Conservation (phyloP, 768 basidiomycete species). For the Rhodosporidiobolus odoratus region DNA sequence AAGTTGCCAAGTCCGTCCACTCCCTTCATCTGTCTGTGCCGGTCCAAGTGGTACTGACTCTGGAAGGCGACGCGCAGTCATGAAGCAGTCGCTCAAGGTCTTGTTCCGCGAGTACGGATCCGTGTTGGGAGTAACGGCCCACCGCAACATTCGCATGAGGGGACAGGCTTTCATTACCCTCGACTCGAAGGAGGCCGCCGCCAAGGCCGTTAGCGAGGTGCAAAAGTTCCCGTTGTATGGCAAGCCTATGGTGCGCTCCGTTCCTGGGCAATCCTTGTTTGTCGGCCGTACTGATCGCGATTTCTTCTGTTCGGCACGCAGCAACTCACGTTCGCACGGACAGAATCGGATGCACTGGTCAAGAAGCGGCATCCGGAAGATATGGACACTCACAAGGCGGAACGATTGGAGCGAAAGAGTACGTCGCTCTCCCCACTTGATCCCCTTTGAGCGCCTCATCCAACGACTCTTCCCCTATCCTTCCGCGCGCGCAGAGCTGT, state of each 20-base stretch:
- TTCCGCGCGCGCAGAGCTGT: constrained; percentile 55
- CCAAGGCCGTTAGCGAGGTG: constrained; percentile 86
- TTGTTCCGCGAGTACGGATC: constrained; percentile 91
- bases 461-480: not conserved
- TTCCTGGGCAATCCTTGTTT: not conserved
- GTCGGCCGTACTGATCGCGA: not conserved
- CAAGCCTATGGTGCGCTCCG: constrained; percentile 75
- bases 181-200: constrained; percentile 69
- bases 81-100: constrained; percentile 78
- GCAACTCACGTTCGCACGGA: constrained; percentile 92
- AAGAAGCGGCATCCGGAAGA: constrained; percentile 62
- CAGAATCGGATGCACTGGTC: constrained; percentile 84
- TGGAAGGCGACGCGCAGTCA: constrained; percentile 53
- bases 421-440: constrained; percentile 41
- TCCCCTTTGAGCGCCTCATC: not conserved
- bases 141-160: constrained; percentile 90
- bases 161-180: constrained; percentile 98
- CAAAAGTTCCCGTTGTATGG: constrained; percentile 90
- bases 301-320: constrained; percentile 45
- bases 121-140: constrained; percentile 91
- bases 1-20: constrained; percentile 44
- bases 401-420: constrained; percentile 80
- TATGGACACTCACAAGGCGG: constrained; percentile 69
- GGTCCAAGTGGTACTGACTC: not conserved
- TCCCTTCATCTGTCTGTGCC: not conserved